phyloP scores from a whole-genome alignment of 1,284 basidiomycete genomes.

The Austropuccinia psidii region DNA sequence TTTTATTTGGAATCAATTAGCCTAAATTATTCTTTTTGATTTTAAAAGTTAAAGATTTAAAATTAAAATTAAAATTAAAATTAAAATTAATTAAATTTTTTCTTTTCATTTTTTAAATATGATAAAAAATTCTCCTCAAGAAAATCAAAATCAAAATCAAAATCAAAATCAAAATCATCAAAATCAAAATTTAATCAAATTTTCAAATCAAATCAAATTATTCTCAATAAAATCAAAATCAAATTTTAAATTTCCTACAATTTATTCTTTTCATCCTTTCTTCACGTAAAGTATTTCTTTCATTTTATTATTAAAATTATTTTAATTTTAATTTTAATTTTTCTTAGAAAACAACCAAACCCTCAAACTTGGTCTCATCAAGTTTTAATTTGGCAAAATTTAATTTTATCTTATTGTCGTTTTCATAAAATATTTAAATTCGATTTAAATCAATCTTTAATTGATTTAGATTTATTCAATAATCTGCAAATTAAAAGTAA shows the following conservation, averaged over 20 bases:
- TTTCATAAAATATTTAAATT: constrained; percentile 12
- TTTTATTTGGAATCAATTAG: too few relatives aligned
- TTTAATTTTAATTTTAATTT: background rate
- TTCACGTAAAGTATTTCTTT: constrained; percentile 12
- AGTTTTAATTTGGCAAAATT: constrained; percentile 21
- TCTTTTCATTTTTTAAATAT: too few relatives aligned
- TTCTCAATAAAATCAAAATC: background rate
- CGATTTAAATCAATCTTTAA: background rate
- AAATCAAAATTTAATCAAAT: too few relatives aligned
- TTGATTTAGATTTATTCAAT: constrained; percentile 11
- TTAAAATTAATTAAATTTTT: too few relatives aligned
- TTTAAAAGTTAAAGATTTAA: too few relatives aligned
- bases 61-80: too few relatives aligned
- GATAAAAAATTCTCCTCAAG: too few relatives aligned
- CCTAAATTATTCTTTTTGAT: too few relatives aligned
- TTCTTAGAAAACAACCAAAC: constrained; percentile 27
- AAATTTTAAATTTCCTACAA: constrained; percentile 16
- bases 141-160: too few relatives aligned
- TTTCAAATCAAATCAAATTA: background rate
- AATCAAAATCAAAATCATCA: too few relatives aligned
- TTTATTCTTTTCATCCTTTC: constrained; percentile 29
- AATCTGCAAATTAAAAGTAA: constrained; percentile 12
- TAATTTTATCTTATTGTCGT: constrained; percentile 28
- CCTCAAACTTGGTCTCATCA: constrained; percentile 33
- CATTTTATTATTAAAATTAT: background rate